Conservation (phyloP, 2,329 filamentous ascomycete species). For the Paecilomyces sp. region DNA sequence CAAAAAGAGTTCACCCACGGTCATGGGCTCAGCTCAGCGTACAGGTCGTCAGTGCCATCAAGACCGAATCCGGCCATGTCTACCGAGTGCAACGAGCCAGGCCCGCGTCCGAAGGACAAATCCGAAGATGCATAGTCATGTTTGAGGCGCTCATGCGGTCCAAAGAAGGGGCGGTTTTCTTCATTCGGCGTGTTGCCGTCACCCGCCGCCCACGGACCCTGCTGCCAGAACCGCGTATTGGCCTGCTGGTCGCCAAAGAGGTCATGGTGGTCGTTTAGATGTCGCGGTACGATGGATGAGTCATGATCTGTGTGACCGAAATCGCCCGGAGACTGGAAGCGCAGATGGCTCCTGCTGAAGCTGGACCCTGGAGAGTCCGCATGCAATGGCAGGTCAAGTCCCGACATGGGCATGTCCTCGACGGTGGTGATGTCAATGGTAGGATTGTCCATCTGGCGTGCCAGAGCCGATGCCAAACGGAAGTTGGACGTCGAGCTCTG, state of each 20-base stretch:
- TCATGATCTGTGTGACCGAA: conserved; percentile 28
- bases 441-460: conserved; percentile 32
- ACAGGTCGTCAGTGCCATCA: conserved; percentile 30
- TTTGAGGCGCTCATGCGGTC: conserved; percentile 35
- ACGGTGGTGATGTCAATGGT: conserved; percentile 37
- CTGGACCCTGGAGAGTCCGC: conserved; percentile 36
- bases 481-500: conserved; percentile 31
- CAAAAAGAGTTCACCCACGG: conserved; percentile 3
- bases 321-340: conserved; percentile 35
- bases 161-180: conserved; percentile 36
- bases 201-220: conserved; percentile 34
- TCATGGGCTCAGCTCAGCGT: conserved; percentile 31
- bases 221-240: conserved; percentile 38
- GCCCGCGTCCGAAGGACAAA: conserved; percentile 35
- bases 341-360: conserved; percentile 35
- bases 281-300: conserved; percentile 14
- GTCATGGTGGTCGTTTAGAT: conserved; percentile 34
- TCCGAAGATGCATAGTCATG: conserved; percentile 39
- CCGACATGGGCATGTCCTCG: conserved; percentile 29
- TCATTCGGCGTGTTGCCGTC: conserved; percentile 37
- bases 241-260: conserved; percentile 39
- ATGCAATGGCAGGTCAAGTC: conserved; percentile 31
- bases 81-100: conserved; percentile 37
- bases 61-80: conserved; percentile 39
- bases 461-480: conserved; percentile 30